Evolutionary conservation across 192 early-diverging fungal genomes (phyloP).

Genomic region (Entomortierella parvispora): DNA sequence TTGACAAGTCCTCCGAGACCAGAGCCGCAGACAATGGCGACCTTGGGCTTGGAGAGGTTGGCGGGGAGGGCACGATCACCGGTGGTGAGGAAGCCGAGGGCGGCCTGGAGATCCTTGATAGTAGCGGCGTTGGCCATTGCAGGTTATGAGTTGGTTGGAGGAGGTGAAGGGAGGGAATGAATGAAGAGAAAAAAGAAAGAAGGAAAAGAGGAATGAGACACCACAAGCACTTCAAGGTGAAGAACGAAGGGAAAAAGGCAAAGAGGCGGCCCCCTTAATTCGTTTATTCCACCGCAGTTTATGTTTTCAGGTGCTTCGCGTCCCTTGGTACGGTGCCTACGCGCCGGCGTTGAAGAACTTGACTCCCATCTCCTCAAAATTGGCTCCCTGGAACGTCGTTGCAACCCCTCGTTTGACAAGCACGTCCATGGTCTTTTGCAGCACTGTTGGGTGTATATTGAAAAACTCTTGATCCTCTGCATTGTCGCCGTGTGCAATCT

Average conservation of each 20-base stretch:
- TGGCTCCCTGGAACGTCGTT: slow-evolving; percentile 77
- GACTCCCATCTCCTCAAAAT: slow-evolving; percentile 81
- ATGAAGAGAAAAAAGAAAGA: slow-evolving; percentile 1
- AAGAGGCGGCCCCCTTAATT: background rate
- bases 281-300: no score
- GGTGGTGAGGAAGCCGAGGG: slow-evolving; percentile 38
- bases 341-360: slow-evolving; percentile 78
- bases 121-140: slow-evolving; percentile 49
- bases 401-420: slow-evolving; percentile 86
- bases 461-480: slow-evolving; percentile 86
- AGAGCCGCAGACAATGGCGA: slow-evolving; percentile 87
- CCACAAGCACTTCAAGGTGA: no score
- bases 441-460: slow-evolving; percentile 71
- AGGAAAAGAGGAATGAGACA: slow-evolving; percentile 3
- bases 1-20: slow-evolving; percentile 86
- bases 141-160: background rate
- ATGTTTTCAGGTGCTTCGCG: no score
- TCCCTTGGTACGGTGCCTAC: no score
- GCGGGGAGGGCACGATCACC: slow-evolving; percentile 42
- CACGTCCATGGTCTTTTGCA: slow-evolving; percentile 83
- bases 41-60: slow-evolving; percentile 58
- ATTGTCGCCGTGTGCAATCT: slow-evolving; percentile 87
- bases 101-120: slow-evolving; percentile 40
- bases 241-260: background rate
- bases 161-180: background rate